A percentile compares a stretch with the other conserved stretches of the same genome.
phyloP scores from a whole-genome alignment of 2,329 filamentous ascomycete genomes.

The Torrubiella hemipterigena region DNA sequence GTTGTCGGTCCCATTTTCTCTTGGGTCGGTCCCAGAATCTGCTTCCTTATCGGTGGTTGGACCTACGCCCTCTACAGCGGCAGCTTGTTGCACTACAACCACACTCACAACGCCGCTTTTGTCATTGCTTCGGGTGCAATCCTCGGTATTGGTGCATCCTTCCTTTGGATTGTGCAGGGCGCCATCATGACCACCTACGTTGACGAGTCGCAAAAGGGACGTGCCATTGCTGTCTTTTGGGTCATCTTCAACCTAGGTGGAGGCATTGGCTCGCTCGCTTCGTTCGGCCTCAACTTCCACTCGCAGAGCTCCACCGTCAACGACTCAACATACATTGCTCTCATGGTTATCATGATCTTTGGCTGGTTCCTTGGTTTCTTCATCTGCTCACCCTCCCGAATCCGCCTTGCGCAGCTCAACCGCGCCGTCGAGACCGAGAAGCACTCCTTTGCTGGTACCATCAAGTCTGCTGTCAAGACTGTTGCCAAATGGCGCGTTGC shows the following conservation, averaged over 20 bases:
- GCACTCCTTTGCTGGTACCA: slow-evolving; percentile 21
- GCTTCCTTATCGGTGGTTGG: slow-evolving; percentile 31
- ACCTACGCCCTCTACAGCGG: slow-evolving; percentile 33
- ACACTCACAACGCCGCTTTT: slow-evolving; percentile 25
- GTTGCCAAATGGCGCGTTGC: slow-evolving; percentile 31
- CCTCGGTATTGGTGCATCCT: slow-evolving; percentile 30
- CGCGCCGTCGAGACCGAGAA: slow-evolving; percentile 24
- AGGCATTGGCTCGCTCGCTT: slow-evolving; percentile 28
- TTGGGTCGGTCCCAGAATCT: slow-evolving; percentile 26
- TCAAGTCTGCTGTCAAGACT: slow-evolving; percentile 22
- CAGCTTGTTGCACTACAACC: slow-evolving; percentile 28
- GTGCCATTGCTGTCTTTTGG: slow-evolving; percentile 30
- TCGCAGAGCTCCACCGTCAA: slow-evolving; percentile 29
- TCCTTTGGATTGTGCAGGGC: slow-evolving; percentile 33
- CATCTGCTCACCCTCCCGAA: slow-evolving; percentile 33
- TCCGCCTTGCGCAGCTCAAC: slow-evolving; percentile 24
- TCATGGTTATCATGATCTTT: slow-evolving; percentile 34
- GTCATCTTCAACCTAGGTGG: slow-evolving; percentile 33
- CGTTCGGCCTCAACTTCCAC: slow-evolving; percentile 30
- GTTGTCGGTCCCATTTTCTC: slow-evolving; percentile 30
- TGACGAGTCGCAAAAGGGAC: slow-evolving; percentile 26
- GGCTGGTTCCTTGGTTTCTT: slow-evolving; percentile 34
- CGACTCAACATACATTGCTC: slow-evolving; percentile 36
- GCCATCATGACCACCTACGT: slow-evolving; percentile 36
- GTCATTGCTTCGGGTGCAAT: slow-evolving; percentile 31